Base-by-base conservation (phyloP, 495 filamentous ascomycete genomes). In the Viridothelium virens region DNA sequence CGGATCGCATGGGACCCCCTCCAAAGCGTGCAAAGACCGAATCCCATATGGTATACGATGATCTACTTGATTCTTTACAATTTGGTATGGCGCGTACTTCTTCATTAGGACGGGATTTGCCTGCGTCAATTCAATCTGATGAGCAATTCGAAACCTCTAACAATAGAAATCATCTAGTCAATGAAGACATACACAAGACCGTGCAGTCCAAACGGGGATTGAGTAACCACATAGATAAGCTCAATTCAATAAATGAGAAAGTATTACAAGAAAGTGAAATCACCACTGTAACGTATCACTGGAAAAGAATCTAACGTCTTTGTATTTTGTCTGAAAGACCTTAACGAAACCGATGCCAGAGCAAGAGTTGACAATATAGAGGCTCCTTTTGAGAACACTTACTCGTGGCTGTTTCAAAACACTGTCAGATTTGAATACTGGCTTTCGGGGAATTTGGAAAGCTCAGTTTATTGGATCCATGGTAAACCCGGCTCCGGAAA, bases 401-500 rank as follows among this genome's bases (percentile, higher is more conserved):
- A 25, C 25, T 25, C 25, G 25, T 25, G 25, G 25, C 25, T 25
- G 25, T 25, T 25, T 25, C 25, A 25, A 25, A 25, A 25, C 25
- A 25, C 25, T 25, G 25, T 25, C 25, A 1, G 25, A 25, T 25
- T 25, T 25, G 25, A 25, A 25, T 0, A 25, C 25, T 25, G 25
- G 25, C 25, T 25, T 25, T 25, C 25, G 25, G 25, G 25, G 25
- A 25, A 25, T 25, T 25, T 25, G 25, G 25, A 25, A 25, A 25
- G 25, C 25, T 25, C 25, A 25, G 25, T 25, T 25, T 25, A 25
- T 66, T 71, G 70, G 71, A 71, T 73, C 48, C 68, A 68, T 56
- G 71, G 70, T 12, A 72, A 72, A 37, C 67, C 70, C 11, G 72
- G 70, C 56, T 56, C 72, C 2, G 72, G 72, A 25, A 74, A 74